These are phyloP conservation scores for Venturia carpophila DNA, from an alignment of 2,329 filamentous ascomycete genomes.

Conservation along the genomic window DNA sequence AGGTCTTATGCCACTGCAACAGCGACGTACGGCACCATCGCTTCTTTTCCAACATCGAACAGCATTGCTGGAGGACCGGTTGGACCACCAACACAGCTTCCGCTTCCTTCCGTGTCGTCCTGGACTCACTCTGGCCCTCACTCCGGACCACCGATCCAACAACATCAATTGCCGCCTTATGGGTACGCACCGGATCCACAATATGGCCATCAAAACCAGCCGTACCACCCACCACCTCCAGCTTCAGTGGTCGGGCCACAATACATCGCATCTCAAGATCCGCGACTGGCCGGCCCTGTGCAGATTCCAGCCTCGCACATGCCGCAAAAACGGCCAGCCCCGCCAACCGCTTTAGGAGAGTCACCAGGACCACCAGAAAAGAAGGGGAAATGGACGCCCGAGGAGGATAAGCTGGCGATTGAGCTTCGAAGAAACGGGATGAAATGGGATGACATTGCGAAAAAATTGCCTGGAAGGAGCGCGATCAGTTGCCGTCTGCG, in stretches of 20 bases:
- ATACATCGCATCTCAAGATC: slow-evolving; percentile 22
- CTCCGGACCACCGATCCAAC: slow-evolving; percentile 23
- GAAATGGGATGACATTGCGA: slow-evolving; percentile 99
- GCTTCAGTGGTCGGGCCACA: slow-evolving; percentile 27
- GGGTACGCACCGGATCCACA: slow-evolving; percentile 31
- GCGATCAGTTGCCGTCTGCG: slow-evolving; percentile 90
- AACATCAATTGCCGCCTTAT: slow-evolving; percentile 32
- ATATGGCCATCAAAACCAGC: slow-evolving; percentile 11
- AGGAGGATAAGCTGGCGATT: slow-evolving; percentile 91
- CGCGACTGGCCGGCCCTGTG: not conserved
- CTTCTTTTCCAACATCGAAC: slow-evolving; percentile 21
- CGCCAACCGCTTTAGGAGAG: slow-evolving; percentile 27
- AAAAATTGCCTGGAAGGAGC: slow-evolving; percentile 79
- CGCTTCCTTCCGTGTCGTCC: slow-evolving; percentile 22
- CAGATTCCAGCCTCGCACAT: slow-evolving; percentile 6
- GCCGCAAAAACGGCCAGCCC: slow-evolving; percentile 36
- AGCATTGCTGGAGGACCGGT: slow-evolving; percentile 12
- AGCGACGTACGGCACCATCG: slow-evolving; percentile 2
- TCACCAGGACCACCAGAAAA: slow-evolving; percentile 62
- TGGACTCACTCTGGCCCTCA: not conserved
- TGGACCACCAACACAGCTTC: slow-evolving; percentile 14
- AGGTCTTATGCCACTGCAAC: slow-evolving; percentile 13
- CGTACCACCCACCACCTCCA: slow-evolving; percentile 11
- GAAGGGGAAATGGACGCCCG: slow-evolving; percentile 92
- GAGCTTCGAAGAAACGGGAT: slow-evolving; percentile 82